These are phyloP conservation scores for Verbascum thapsus DNA, from an alignment of 257 asterid genomes.

Conservation along the genomic window DNA sequence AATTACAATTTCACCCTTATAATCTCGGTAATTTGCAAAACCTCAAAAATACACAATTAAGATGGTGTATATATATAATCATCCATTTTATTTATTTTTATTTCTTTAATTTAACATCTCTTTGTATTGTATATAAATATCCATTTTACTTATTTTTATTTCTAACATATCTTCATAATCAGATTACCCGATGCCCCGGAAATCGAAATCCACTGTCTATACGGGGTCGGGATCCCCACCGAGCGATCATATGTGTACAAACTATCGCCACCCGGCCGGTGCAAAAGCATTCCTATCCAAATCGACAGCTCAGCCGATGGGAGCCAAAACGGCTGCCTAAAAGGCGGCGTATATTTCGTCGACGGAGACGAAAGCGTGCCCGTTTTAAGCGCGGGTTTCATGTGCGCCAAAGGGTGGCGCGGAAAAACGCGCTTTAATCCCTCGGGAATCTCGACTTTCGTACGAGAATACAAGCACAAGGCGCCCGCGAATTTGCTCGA, in stretches of 20 bases:
- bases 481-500: slow-evolving; percentile 74
- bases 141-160: background rate
- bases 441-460: slow-evolving; percentile 56
- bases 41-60: too few relatives aligned
- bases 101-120: too few relatives aligned
- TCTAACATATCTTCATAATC: slow-evolving; percentile 12
- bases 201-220: slow-evolving; percentile 80
- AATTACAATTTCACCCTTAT: too few relatives aligned
- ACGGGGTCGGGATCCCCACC: slow-evolving; percentile 86
- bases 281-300: slow-evolving; percentile 82
- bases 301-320: slow-evolving; percentile 75
- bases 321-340: slow-evolving; percentile 60
- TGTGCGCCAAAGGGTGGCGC: slow-evolving; percentile 90
- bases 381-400: slow-evolving; percentile 73
- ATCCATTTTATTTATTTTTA: background rate
- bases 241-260: slow-evolving; percentile 86
- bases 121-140: too few relatives aligned
- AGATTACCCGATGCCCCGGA: slow-evolving; percentile 89
- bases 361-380: slow-evolving; percentile 87
- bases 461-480: slow-evolving; percentile 75
- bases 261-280: slow-evolving; percentile 49
- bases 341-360: slow-evolving; percentile 67
- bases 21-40: too few relatives aligned
- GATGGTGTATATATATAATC: too few relatives aligned
- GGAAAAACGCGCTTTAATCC: slow-evolving; percentile 87